Conservation (phyloP, 2,329 filamentous ascomycete species). For the Exophiala phaeomuriformis region DNA sequence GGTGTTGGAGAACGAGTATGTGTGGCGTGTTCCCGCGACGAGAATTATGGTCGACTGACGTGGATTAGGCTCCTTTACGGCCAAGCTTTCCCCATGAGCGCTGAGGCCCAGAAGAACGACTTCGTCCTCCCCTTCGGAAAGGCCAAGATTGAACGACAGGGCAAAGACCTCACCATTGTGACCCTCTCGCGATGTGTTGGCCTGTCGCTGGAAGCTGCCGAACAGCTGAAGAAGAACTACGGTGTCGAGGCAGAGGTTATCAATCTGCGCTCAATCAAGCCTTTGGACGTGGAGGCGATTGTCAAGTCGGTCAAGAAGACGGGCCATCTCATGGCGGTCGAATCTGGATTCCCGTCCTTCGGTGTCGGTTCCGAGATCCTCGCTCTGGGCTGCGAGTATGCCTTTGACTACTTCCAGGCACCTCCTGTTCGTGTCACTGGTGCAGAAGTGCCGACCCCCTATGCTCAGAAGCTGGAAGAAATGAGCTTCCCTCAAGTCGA, state of each 20-base stretch:
- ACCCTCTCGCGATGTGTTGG: slow-evolving; percentile 92
- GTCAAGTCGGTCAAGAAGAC: slow-evolving; percentile 99
- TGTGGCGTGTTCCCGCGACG: slow-evolving; percentile 15
- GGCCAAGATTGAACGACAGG: slow-evolving; percentile 94
- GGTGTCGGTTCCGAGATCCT: slow-evolving; percentile 90
- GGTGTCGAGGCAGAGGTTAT: slow-evolving; percentile 93
- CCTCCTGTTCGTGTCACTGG: slow-evolving; percentile 91
- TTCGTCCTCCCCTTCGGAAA: slow-evolving; percentile 97
- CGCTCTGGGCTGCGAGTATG: slow-evolving; percentile 93
- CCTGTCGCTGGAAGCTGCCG: slow-evolving; percentile 79
- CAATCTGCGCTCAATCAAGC: slow-evolving; percentile 97
- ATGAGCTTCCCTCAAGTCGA: slow-evolving; percentile 89
- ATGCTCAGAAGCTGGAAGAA: slow-evolving; percentile 86
- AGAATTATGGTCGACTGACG: slow-evolving; percentile 25
- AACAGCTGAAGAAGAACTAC: slow-evolving; percentile 91
- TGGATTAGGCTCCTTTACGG: slow-evolving; percentile 69
- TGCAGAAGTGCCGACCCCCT: slow-evolving; percentile 94
- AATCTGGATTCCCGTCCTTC: slow-evolving; percentile 93
- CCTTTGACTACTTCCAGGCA: slow-evolving; percentile 92
- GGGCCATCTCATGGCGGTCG: slow-evolving; percentile 78
- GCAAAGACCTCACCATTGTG: slow-evolving; percentile 94
- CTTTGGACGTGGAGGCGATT: slow-evolving; percentile 89
- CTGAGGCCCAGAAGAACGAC: slow-evolving; percentile 89
- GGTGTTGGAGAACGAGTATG: slow-evolving; percentile 73
- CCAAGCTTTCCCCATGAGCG: slow-evolving; percentile 92